phyloP scores from a whole-genome alignment of 805 yeast species.

The Suhomyces sp. region DNA sequence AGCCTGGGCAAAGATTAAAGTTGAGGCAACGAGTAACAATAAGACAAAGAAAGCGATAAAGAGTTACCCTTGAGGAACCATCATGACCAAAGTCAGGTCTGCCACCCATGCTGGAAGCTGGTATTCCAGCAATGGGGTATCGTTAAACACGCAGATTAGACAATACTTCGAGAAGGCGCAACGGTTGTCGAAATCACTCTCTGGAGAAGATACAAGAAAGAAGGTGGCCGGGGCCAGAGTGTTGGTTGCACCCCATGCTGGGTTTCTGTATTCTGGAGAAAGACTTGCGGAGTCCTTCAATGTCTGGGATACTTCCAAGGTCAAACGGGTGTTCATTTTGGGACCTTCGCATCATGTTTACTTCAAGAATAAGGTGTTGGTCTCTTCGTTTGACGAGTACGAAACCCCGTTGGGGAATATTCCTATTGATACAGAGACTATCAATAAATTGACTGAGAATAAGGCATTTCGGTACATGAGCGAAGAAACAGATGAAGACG shows the following conservation, averaged over 20 bases:
- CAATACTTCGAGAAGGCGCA: slow-evolving; percentile 43
- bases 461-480: slow-evolving; percentile 57
- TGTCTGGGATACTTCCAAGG: slow-evolving; percentile 59
- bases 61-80: no score
- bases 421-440: slow-evolving; percentile 56
- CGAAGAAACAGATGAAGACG: slow-evolving; percentile 66
- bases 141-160: slow-evolving; percentile 52
- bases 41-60: no score
- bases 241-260: slow-evolving; percentile 71
- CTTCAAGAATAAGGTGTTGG: slow-evolving; percentile 57
- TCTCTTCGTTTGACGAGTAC: slow-evolving; percentile 53
- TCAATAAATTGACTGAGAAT: slow-evolving; percentile 31
- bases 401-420: slow-evolving; percentile 84
- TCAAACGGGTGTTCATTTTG: slow-evolving; percentile 68
- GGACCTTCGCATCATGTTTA: slow-evolving; percentile 95
- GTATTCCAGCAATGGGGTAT: slow-evolving; percentile 56
- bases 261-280: slow-evolving; percentile 77
- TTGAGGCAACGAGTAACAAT: no score
- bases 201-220: slow-evolving; percentile 46
- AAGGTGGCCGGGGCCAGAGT: slow-evolving; percentile 38
- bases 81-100: no score
- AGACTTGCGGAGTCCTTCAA: slow-evolving; percentile 76
- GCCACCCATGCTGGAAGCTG: slow-evolving; percentile 93
- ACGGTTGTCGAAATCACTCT: slow-evolving; percentile 33
- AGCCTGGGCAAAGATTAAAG: no score